Base-by-base conservation (phyloP, 208 protist species). In the Leishmania tropica region DNA sequence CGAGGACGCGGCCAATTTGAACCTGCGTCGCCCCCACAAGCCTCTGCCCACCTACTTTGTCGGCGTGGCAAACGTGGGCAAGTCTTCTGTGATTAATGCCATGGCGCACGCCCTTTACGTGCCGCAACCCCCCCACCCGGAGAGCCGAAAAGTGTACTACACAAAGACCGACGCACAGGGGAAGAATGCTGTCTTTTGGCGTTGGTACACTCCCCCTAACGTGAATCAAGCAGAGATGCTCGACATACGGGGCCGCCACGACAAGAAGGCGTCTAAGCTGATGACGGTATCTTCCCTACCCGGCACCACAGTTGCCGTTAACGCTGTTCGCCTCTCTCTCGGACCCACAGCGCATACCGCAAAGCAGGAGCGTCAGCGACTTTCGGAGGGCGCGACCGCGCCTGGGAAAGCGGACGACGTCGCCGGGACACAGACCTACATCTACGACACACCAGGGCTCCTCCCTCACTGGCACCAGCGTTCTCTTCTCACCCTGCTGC, bases 11-110 rank as follows among this genome's bases (percentile, higher is more conserved):
- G 87, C 95, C 10, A 98, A 98, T 81, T 80, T 97, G 8, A 97
- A 94, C 79, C 81, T 97, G 68, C 84, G 84, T 11, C 95, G 93
- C 7, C 89, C 93, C 6, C 79, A 83, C 77, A 88, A 90, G 76
- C 95, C 95, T 7, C 86, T 96, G 37, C 90, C 90, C 35, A 97
- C 95, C 47, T 98, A 98, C 83, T 94, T 98, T 80, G 92, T 97
- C 40, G 95, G 95, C 11, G 93, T 92, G 15, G 93, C 95, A 24
- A 98, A 98, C 87, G 93, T 96, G 19, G 95, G 95, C 31, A 98
- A 98, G 93, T 98, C 95, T 53, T 98, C 95, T n/a, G 86, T 98
- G 37, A 94, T 98, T 70, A 98, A 98, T 83, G 94, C 94, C 35
- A 89, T 98, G 68, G 95, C 95, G 42, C 94, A 97, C 75, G 80